These are phyloP conservation scores for Cercospora janseana DNA, from an alignment of 2,329 filamentous ascomycete genomes.

Conservation along the genomic window DNA sequence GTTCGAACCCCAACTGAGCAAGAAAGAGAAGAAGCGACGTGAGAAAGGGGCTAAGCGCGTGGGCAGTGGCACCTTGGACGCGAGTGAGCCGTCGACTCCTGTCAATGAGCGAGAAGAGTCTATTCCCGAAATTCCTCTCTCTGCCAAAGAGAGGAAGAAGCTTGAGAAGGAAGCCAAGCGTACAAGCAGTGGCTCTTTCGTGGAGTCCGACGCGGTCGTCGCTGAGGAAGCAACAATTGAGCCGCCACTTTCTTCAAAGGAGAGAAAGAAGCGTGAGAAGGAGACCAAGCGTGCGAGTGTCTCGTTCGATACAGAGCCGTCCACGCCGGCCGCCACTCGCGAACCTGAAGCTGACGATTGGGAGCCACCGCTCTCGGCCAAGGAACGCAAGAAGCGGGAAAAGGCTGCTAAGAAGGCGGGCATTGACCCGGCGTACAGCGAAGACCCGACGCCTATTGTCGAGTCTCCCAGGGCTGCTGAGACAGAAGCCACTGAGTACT, in stretches of 20 bases:
- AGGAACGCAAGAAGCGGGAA: slow-evolving; percentile 47
- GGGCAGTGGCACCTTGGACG: slow-evolving; percentile 16
- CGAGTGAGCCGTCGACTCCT: slow-evolving; percentile 21
- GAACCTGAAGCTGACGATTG: slow-evolving; percentile 27
- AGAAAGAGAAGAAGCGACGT: slow-evolving; percentile 36
- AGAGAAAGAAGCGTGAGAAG: slow-evolving; percentile 48
- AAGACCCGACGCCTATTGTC: slow-evolving; percentile 10
- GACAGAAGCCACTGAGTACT: slow-evolving; percentile 28
- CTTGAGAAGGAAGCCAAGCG: slow-evolving; percentile 45
- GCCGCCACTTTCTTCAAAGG: slow-evolving; percentile 37
- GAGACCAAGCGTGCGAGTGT: slow-evolving; percentile 34
- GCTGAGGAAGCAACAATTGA: slow-evolving; percentile 33
- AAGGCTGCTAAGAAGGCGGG: slow-evolving; percentile 39
- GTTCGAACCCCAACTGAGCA: slow-evolving; percentile 36
- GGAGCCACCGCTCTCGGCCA: slow-evolving; percentile 39
- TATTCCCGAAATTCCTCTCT: background rate
- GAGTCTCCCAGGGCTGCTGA: slow-evolving; percentile 14
- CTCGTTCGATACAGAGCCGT: slow-evolving; percentile 18
- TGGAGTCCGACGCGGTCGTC: slow-evolving; percentile 12
- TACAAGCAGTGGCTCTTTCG: slow-evolving; percentile 9
- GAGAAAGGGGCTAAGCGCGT: slow-evolving; percentile 42
- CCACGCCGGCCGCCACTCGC: slow-evolving; percentile 12
- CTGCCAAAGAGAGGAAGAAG: slow-evolving; percentile 12
- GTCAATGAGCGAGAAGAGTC: slow-evolving; percentile 6
- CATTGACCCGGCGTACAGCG: slow-evolving; percentile 15